These are phyloP conservation scores for Sphagnurus paluster DNA, from an alignment of 1,284 basidiomycete species.

Conservation along the genomic window DNA sequence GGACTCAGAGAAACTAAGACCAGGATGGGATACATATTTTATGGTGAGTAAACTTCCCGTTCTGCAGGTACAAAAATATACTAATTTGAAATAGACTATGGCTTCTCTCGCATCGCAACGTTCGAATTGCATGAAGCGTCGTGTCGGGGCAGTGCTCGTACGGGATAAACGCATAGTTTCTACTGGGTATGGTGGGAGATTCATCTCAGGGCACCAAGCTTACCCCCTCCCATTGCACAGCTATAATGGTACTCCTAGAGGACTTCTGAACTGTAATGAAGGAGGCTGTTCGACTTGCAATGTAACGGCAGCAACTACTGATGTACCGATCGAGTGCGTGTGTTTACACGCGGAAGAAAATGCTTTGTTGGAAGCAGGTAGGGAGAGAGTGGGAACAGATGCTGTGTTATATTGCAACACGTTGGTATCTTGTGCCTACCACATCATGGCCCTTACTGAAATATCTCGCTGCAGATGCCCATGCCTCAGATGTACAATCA, in stretches of 20 bases:
- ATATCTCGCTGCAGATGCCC: constrained; percentile 71
- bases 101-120: constrained; percentile 85
- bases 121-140: constrained; percentile 97
- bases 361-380: constrained; percentile 89
- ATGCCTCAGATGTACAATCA: constrained; percentile 93
- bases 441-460: constrained; percentile 9
- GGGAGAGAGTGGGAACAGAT: constrained; percentile 80
- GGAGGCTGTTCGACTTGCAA: constrained; percentile 88
- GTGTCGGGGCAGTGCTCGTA: constrained; percentile 92
- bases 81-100: constrained; percentile 50
- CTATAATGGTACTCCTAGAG: constrained; percentile 96
- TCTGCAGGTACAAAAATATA: background rate
- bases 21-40: constrained; percentile 94
- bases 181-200: constrained; percentile 65
- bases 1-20: constrained; percentile 75
- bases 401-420: constrained; percentile 92
- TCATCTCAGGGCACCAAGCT: constrained; percentile 5
- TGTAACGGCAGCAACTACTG: constrained; percentile 46
- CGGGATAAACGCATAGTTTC: constrained; percentile 85
- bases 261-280: constrained; percentile 86
- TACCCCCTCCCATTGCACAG: constrained; percentile 34
- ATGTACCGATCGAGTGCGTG: constrained; percentile 80
- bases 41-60: constrained; percentile 63
- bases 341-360: constrained; percentile 99
- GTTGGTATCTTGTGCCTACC: constrained; percentile 37